A percentile compares a stretch with the other conserved stretches of the same genome.
Evolutionary conservation across 805 yeast species (phyloP).

Genomic region (Nakazawaea ernobii): DNA sequence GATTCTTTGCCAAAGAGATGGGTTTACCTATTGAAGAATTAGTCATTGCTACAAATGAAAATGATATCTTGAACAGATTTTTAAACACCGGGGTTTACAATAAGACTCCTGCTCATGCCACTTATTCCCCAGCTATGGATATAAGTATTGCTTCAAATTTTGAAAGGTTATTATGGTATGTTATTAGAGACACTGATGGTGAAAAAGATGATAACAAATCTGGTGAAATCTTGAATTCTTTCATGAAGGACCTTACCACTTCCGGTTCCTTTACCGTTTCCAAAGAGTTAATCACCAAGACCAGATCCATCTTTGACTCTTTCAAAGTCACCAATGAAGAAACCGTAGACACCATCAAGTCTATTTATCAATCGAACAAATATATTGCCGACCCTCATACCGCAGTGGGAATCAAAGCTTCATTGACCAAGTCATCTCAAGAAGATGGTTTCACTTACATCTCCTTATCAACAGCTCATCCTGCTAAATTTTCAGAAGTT

Average conservation of each 20-base stretch:
- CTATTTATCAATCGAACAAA: constrained; percentile 52
- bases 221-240: constrained; percentile 61
- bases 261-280: constrained; percentile 75
- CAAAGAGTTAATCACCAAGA: constrained; percentile 54
- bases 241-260: constrained; percentile 76
- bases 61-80: constrained; percentile 92
- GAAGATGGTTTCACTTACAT: constrained; percentile 44
- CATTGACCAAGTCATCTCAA: constrained; percentile 54
- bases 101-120: constrained; percentile 74
- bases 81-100: constrained; percentile 81
- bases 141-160: constrained; percentile 92
- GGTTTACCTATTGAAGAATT: constrained; percentile 86
- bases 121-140: constrained; percentile 98
- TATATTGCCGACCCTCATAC: constrained; percentile 96
- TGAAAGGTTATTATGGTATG: constrained; percentile 94
- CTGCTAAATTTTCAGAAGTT: constrained; percentile 97
- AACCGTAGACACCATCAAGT: constrained; percentile 74
- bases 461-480: constrained; percentile 95
- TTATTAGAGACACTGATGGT: constrained; percentile 68
- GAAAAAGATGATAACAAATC: constrained; percentile 58
- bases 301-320: constrained; percentile 66
- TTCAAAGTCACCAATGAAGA: constrained; percentile 74
- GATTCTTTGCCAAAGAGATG: constrained; percentile 91
- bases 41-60: constrained; percentile 92
- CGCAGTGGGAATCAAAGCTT: constrained; percentile 86